Percentiles rank a stretch among this genome's conserved stretches.
phyloP scores from a whole-genome alignment of 2,329 filamentous ascomycete species.

The Bipolaris victoriae region DNA sequence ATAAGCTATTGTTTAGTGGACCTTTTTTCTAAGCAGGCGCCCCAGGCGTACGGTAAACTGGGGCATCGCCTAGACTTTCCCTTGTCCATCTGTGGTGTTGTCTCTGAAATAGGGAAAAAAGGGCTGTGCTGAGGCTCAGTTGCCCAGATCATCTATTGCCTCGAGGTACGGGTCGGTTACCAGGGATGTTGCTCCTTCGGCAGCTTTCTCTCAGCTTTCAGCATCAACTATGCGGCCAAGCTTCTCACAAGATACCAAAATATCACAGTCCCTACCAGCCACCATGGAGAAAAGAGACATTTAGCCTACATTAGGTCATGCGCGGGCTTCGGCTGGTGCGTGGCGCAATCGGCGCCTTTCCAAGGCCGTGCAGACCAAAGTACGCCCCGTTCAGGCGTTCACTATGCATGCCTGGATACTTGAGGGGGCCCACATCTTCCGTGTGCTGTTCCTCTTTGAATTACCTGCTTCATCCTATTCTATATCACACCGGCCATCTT shows the following conservation, averaged over 20 bases:
- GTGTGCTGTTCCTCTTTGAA: constrained; percentile 16
- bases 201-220: constrained; percentile 22
- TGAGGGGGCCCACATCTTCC: constrained; percentile 2
- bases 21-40: not conserved
- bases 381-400: constrained; percentile 20
- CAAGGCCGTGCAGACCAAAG: constrained; percentile 10
- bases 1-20: not conserved
- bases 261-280: constrained; percentile 21
- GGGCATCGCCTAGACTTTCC: constrained; percentile 3
- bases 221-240: constrained; percentile 20
- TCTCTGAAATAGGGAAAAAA: not conserved
- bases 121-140: constrained; percentile 19
- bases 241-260: constrained; percentile 27
- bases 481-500: constrained; percentile 11
- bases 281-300: constrained; percentile 7
- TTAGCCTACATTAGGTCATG: constrained; percentile 15
- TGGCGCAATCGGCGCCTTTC: constrained; percentile 10
- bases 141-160: constrained; percentile 20
- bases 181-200: constrained; percentile 23
- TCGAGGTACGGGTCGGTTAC: constrained; percentile 9
- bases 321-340: constrained; percentile 9
- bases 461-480: constrained; percentile 11
- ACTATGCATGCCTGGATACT: constrained; percentile 2
- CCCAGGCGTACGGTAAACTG: not conserved
- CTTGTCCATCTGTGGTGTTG: not conserved